phyloP scores from a whole-genome alignment of 78 protist genomes.

The Dictyostelium brefeldianum region DNA sequence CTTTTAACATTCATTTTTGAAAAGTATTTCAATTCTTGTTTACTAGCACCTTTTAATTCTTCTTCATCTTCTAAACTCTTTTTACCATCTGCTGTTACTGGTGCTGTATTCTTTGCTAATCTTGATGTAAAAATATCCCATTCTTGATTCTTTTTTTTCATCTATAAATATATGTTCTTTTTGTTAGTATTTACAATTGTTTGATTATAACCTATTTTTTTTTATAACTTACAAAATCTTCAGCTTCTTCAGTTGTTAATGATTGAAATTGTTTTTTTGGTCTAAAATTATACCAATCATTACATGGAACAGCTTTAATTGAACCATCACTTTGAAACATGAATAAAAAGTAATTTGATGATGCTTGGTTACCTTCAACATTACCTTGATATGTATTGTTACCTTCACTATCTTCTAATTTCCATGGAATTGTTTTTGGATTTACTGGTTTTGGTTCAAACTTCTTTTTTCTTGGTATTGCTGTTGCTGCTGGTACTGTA shows the following conservation, averaged over 20 bases:
- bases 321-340: conserved; percentile 72
- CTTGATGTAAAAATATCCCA: conserved; percentile 25
- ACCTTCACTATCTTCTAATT: conserved; percentile 57
- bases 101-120: background rate
- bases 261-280: conserved; percentile 46
- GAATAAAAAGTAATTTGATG: conserved; percentile 46
- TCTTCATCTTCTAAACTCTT: conserved; percentile 20
- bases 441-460: conserved; percentile 62
- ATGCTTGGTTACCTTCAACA: conserved; percentile 67
- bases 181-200: background rate
- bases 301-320: conserved; percentile 68
- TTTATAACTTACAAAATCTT: conserved; percentile 57
- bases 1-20: too few species aligned
- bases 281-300: conserved; percentile 78
- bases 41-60: conserved; percentile 13
- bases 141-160: conserved; percentile 47
- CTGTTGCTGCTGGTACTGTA: background rate
- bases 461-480: conserved; percentile 24
- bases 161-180: conserved; percentile 13
- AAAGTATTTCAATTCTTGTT: background rate
- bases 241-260: conserved; percentile 69
- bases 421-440: conserved; percentile 70
- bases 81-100: background rate
- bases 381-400: conserved; percentile 56
- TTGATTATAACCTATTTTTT: too few species aligned